phyloP scores from a whole-genome alignment of 306 rosid genomes.

The Coriaria nepalensis region DNA sequence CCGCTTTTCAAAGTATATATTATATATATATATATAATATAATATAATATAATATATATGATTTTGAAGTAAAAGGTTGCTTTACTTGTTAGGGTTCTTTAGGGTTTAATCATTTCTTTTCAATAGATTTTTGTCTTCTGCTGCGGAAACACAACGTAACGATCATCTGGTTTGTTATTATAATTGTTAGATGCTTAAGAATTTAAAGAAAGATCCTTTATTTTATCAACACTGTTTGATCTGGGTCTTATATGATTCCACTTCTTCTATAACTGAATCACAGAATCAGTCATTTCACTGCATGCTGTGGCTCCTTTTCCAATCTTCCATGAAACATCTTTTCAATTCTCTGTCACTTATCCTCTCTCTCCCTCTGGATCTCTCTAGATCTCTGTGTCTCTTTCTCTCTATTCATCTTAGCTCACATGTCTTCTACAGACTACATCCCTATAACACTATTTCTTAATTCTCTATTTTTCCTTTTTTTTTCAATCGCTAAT shows the following conservation, averaged over 20 bases:
- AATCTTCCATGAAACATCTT: slow-evolving; percentile 19
- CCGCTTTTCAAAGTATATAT: neutral
- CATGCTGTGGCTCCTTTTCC: slow-evolving; percentile 13
- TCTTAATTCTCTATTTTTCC: too few relatives aligned
- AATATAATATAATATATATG: slow-evolving; percentile 37
- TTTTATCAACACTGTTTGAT: slow-evolving; percentile 31
- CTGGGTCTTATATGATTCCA: slow-evolving; percentile 30
- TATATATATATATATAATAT: slow-evolving; percentile 38
- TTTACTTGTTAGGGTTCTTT: slow-evolving; percentile 4
- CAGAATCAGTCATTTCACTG: slow-evolving; percentile 34
- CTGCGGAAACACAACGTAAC: neutral
- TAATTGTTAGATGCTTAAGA: too few relatives aligned
- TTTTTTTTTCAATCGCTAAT: too few relatives aligned
- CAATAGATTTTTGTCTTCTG: slow-evolving; percentile 32
- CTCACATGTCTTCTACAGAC: too few relatives aligned
- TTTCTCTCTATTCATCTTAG: neutral
- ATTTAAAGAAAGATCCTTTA: neutral
- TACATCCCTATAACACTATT: too few relatives aligned
- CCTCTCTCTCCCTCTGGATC: neutral
- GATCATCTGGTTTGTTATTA: too few relatives aligned
- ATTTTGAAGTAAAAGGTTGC: neutral
- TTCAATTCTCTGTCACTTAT: slow-evolving; percentile 7
- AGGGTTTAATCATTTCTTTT: slow-evolving; percentile 35
- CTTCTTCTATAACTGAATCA: slow-evolving; percentile 25
- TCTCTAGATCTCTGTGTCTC: neutral